Evolutionary conservation across 2,329 filamentous ascomycete genomes (phyloP).

Genomic region (Colletotrichum tamarilloi): DNA sequence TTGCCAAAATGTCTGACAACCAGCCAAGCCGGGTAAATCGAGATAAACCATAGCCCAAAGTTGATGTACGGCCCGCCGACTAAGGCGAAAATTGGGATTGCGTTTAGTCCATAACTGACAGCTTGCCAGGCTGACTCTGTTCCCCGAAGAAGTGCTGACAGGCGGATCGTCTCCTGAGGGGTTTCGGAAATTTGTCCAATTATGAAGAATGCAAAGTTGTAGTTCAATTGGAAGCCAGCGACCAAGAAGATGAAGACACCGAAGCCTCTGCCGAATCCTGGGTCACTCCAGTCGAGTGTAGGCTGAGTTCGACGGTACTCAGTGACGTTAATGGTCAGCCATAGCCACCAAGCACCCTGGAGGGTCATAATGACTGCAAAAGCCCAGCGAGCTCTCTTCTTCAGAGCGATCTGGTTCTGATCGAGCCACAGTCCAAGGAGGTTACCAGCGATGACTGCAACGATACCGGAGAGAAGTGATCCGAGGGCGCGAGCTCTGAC

Average conservation of each 20-base stretch:
- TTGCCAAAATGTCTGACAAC: constrained; percentile 46
- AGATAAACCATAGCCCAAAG: constrained; percentile 72
- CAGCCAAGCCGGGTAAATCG: constrained; percentile 72
- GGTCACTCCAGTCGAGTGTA: constrained; percentile 57
- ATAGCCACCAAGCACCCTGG: constrained; percentile 77
- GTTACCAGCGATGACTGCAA: constrained; percentile 72
- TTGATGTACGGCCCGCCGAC: constrained; percentile 75
- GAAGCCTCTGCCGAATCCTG: constrained; percentile 58
- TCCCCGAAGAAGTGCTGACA: constrained; percentile 71
- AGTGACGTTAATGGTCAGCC: constrained; percentile 72
- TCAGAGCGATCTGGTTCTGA: constrained; percentile 60
- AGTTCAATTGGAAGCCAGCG: constrained; percentile 77
- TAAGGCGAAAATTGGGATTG: constrained; percentile 68
- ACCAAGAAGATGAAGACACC: constrained; percentile 69
- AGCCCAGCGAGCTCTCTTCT: constrained; percentile 60
- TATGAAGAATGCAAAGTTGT: constrained; percentile 76
- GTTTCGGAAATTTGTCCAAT: constrained; percentile 70
- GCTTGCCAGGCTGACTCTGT: constrained; percentile 78
- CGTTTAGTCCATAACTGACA: constrained; percentile 73
- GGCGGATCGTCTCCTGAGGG: constrained; percentile 71
- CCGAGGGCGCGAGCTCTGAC: constrained; percentile 59
- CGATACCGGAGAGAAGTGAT: constrained; percentile 60
- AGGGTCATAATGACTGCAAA: constrained; percentile 63
- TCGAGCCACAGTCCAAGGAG: constrained; percentile 72
- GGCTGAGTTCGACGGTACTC: constrained; percentile 65